A percentile compares a stretch with the other conserved stretches of the same genome.
These are phyloP conservation scores for Epichloe aotearoae DNA, from an alignment of 2,329 filamentous ascomycete species.

Conservation along the genomic window DNA sequence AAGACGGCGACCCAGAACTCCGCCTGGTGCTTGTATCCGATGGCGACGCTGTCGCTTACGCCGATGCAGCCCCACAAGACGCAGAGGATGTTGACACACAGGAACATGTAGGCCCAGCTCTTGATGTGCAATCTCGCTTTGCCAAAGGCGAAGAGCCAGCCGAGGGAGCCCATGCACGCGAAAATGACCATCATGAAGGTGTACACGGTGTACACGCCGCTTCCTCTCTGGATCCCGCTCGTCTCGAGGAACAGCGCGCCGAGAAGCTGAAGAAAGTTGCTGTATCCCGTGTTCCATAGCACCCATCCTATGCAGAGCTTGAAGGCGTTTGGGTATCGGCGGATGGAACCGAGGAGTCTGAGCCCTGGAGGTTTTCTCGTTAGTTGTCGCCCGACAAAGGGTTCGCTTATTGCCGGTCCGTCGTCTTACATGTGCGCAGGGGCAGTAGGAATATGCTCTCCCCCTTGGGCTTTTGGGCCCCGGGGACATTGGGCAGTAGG, in stretches of 20 bases:
- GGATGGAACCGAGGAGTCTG: slow-evolving; percentile 8
- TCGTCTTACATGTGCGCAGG: slow-evolving; percentile 8
- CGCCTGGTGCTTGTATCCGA: slow-evolving; percentile 10
- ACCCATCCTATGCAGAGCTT: slow-evolving; percentile 11
- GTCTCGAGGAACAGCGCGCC: slow-evolving; percentile 10
- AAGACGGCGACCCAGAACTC: slow-evolving; percentile 9
- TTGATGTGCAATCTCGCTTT: slow-evolving; percentile 6
- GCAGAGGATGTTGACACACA: slow-evolving; percentile 8
- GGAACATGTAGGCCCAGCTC: slow-evolving; percentile 10
- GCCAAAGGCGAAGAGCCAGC: slow-evolving; percentile 8
- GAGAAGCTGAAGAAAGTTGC: slow-evolving; percentile 9
- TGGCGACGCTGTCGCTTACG: slow-evolving; percentile 5
- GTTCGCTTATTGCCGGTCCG: neutral
- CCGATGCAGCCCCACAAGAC: slow-evolving; percentile 11
- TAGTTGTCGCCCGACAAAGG: neutral
- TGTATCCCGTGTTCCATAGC: slow-evolving; percentile 10
- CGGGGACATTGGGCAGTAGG: slow-evolving; percentile 8
- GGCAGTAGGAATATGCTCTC: slow-evolving; percentile 8
- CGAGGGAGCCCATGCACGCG: slow-evolving; percentile 8
- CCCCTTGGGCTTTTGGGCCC: slow-evolving; percentile 5
- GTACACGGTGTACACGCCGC: slow-evolving; percentile 10
- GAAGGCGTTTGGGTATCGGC: slow-evolving; percentile 10
- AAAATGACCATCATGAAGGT: slow-evolving; percentile 9
- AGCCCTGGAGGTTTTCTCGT: slow-evolving; percentile 4
- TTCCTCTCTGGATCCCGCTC: slow-evolving; percentile 9